Percentiles rank a stretch among this genome's conserved stretches.
phyloP scores from a whole-genome alignment of 2,329 filamentous ascomycete genomes.

The Dendryphion nanum region DNA sequence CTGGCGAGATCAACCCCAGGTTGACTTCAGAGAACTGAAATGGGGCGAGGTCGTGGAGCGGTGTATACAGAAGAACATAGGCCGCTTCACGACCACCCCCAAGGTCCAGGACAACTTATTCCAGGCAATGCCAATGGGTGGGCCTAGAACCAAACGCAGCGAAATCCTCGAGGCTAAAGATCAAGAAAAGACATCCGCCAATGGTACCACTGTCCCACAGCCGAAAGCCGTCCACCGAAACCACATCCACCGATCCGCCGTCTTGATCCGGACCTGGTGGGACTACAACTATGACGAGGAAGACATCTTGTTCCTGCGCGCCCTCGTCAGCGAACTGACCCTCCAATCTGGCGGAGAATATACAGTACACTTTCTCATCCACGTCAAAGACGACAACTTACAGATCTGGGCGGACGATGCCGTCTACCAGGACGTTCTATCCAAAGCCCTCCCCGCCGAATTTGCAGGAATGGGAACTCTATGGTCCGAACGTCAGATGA shows the following conservation, averaged over 20 bases:
- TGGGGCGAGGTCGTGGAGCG: conserved; percentile 77
- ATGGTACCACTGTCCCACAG: conserved; percentile 13
- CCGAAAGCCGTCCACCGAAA: conserved; percentile 32
- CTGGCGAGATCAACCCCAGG: conserved; percentile 68
- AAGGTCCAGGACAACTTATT: conserved; percentile 38
- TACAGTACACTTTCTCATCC: conserved; percentile 76
- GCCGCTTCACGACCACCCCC: conserved; percentile 58
- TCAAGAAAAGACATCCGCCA: background rate
- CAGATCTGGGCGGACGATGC: conserved; percentile 80
- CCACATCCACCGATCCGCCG: conserved; percentile 62
- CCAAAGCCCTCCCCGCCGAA: conserved; percentile 47
- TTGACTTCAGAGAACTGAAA: conserved; percentile 74
- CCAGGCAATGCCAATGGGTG: conserved; percentile 38
- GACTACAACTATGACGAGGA: conserved; percentile 77
- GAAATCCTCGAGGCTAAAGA: background rate
- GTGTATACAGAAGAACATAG: conserved; percentile 69
- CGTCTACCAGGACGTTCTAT: conserved; percentile 66
- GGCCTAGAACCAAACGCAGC: conserved; percentile 10
- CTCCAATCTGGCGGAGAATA: conserved; percentile 80
- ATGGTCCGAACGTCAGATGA: conserved; percentile 55
- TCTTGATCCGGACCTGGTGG: conserved; percentile 81
- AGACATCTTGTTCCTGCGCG: conserved; percentile 77
- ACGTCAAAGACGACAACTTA: conserved; percentile 75
- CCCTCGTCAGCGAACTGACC: conserved; percentile 75
- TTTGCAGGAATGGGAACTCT: conserved; percentile 54